phyloP scores from a whole-genome alignment of 768 basidiomycete species.

The Serendipita sp. region DNA sequence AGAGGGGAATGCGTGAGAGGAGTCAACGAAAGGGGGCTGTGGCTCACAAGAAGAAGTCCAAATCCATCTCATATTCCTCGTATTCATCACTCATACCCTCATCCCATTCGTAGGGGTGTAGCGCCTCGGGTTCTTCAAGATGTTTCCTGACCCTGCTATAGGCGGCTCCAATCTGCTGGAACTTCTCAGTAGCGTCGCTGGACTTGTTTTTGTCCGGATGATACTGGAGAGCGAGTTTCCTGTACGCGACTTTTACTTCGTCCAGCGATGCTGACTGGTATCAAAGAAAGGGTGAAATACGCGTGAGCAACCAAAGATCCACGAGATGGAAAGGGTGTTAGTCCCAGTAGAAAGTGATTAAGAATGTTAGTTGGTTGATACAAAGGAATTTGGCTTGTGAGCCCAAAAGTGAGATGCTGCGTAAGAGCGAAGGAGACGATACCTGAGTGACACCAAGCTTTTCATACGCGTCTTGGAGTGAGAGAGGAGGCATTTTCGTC shows the following conservation, averaged over 20 bases:
- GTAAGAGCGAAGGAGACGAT: not conserved
- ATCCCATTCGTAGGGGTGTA: constrained; percentile 14
- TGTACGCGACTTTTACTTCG: constrained; percentile 51
- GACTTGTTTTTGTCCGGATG: constrained; percentile 71
- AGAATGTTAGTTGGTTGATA: not conserved
- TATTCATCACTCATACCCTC: constrained; percentile 25
- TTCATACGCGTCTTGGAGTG: not conserved
- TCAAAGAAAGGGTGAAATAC: not conserved
- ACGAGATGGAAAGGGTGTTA: not conserved
- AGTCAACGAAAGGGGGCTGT: not conserved
- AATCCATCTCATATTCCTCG: constrained; percentile 17
- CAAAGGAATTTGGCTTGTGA: not conserved
- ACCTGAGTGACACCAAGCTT: not conserved
- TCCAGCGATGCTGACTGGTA: constrained; percentile 47
- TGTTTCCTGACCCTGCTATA: constrained; percentile 47
- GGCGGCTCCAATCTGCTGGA: constrained; percentile 54
- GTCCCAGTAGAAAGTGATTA: not conserved
- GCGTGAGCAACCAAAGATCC: not conserved
- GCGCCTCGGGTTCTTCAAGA: constrained; percentile 22
- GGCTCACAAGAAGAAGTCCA: constrained; percentile 33
- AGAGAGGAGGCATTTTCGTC: not conserved
- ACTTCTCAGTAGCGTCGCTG: constrained; percentile 47
- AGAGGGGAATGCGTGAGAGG: not conserved
- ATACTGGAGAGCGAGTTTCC: constrained; percentile 46
- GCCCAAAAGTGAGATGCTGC: not conserved